Evolutionary conservation across 78 protist genomes (phyloP).

Genomic region (Tieghemostelium lacteum): DNA sequence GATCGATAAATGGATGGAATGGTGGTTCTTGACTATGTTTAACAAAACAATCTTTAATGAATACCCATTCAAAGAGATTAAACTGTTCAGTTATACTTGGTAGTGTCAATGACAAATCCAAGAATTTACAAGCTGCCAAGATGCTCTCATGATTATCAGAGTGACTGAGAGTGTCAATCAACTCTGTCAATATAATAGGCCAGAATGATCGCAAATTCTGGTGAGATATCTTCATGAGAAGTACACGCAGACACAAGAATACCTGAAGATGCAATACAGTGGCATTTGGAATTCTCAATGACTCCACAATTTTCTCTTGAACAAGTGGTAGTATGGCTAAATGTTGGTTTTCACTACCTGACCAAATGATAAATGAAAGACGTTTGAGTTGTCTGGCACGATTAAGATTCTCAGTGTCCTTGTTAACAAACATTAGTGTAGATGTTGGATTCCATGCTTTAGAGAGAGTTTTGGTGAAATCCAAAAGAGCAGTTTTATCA

Average conservation of each 20-base stretch:
- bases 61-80: slow-evolving; percentile 68
- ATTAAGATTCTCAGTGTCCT: slow-evolving; percentile 49
- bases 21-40: slow-evolving; percentile 54
- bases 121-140: slow-evolving; percentile 64
- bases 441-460: slow-evolving; percentile 51
- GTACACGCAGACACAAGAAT: slow-evolving; percentile 57
- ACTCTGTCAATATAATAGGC: slow-evolving; percentile 70
- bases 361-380: slow-evolving; percentile 55
- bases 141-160: slow-evolving; percentile 26
- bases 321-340: slow-evolving; percentile 22
- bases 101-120: slow-evolving; percentile 49
- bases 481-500: slow-evolving; percentile 71
- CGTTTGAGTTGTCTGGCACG: slow-evolving; percentile 66
- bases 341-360: slow-evolving; percentile 65
- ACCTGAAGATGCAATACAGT: slow-evolving; percentile 48
- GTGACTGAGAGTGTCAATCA: slow-evolving; percentile 38
- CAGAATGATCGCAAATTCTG: slow-evolving; percentile 62
- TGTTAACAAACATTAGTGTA: slow-evolving; percentile 46
- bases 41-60: slow-evolving; percentile 56
- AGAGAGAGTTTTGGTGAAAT: slow-evolving; percentile 39
- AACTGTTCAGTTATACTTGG: slow-evolving; percentile 71
- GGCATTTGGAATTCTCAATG: slow-evolving; percentile 68
- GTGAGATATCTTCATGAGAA: slow-evolving; percentile 34
- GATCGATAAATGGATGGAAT: slow-evolving; percentile 48
- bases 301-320: slow-evolving; percentile 75